phyloP scores from a whole-genome alignment of 2,329 filamentous ascomycete genomes.

The Colletotrichum sp. region DNA sequence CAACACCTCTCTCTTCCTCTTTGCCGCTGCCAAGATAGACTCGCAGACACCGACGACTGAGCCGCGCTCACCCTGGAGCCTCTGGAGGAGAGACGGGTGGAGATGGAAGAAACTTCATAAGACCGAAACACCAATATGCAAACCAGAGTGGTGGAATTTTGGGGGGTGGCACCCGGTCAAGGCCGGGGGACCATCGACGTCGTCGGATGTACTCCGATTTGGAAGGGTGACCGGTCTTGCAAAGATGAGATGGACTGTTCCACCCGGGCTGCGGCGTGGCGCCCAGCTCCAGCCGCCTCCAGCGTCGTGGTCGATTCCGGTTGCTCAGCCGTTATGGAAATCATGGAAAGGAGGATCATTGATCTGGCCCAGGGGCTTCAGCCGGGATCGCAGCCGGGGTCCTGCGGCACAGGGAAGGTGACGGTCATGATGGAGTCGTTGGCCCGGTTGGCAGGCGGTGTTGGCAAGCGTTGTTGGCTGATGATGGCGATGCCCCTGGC shows the following conservation, averaged over 20 bases:
- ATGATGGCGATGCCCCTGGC: background rate
- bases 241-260: conserved; percentile 4
- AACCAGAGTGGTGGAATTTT: conserved; percentile 6
- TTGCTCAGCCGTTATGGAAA: background rate
- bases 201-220: conserved; percentile 11
- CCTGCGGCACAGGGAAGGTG: background rate
- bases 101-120: conserved; percentile 1
- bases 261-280: background rate
- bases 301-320: background rate
- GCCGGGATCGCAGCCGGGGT: background rate
- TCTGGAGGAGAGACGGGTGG: background rate
- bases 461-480: background rate
- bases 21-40: background rate
- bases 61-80: background rate
- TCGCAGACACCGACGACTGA: background rate
- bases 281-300: background rate
- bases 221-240: conserved; percentile 10
- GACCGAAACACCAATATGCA: conserved; percentile 19
- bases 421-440: background rate
- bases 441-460: background rate
- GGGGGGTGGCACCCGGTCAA: conserved; percentile 3
- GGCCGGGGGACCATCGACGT: background rate
- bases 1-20: background rate
- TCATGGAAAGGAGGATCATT: background rate
- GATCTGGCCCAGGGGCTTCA: background rate